phyloP scores from a whole-genome alignment of 2,329 filamentous ascomycete species.

The Aplosporella prunicola region DNA sequence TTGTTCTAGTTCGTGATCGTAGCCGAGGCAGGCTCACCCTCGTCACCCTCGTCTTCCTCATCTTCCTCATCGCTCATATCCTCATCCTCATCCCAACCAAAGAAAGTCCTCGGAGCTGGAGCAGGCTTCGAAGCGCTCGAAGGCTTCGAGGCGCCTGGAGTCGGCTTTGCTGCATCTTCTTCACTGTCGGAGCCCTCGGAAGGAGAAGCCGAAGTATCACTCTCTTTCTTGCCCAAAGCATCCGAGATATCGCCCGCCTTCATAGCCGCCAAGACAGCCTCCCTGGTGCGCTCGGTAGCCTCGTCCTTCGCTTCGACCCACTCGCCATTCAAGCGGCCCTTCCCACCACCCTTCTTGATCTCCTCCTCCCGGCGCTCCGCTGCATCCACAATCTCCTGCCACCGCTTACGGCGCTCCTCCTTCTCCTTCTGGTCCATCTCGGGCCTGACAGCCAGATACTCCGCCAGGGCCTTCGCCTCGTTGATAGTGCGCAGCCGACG shows the following conservation, averaged over 20 bases:
- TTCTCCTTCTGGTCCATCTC: conserved; percentile 95
- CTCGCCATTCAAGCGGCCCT: conserved; percentile 63
- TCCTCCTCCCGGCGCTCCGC: conserved; percentile 79
- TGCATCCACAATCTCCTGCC: conserved; percentile 79
- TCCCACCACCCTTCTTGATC: conserved; percentile 62
- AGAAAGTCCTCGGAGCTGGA: conserved; percentile 45
- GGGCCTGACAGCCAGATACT: conserved; percentile 90
- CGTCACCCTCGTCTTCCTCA: conserved; percentile 28
- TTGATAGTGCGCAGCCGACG: conserved; percentile 82
- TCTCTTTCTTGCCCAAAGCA: conserved; percentile 37
- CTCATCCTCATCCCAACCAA: conserved; percentile 52
- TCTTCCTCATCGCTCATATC: conserved; percentile 39
- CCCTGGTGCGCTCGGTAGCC: conserved; percentile 69
- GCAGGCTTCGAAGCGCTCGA: conserved; percentile 19
- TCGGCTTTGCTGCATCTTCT: conserved; percentile 24
- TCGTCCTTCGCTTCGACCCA: conserved; percentile 97
- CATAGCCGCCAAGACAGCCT: conserved; percentile 64
- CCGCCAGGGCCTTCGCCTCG: conserved; percentile 88
- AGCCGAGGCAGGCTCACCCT: no score
- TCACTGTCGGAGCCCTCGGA: conserved; percentile 14
- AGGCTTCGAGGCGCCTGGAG: conserved; percentile 14
- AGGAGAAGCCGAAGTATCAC: conserved; percentile 18
- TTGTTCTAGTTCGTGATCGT: no score
- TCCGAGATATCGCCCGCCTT: conserved; percentile 46
- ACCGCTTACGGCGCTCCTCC: conserved; percentile 71